Base-by-base conservation (phyloP, 2,329 filamentous ascomycete species). In the Penicillium digitatum region DNA sequence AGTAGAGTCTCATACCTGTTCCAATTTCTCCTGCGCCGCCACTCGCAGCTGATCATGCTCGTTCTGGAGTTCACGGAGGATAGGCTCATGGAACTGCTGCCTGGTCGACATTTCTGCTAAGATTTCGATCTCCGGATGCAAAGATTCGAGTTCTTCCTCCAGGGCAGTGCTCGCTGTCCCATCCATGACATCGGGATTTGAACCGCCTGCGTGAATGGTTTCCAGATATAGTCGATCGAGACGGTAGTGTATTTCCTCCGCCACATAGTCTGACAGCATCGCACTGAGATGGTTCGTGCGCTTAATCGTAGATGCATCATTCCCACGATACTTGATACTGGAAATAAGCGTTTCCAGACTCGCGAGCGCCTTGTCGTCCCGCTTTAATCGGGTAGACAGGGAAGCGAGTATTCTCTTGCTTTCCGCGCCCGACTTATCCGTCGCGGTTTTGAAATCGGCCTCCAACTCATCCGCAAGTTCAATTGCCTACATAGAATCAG, bases 21-120 rank as follows among this genome's bases (percentile, higher is more conserved):
- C 68, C 39, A 75, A 49, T 42, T 69, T 74, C 16, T 69, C 59
- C 44, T 72, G 66, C 10, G 69, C 69, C 14, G 60, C 61, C 42
- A 62, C 59, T 16, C 63, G 66, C 45, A 70, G 57, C 37, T 69
- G 62, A 26, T 62, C 63, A 43, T 71, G 71, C 22, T 63, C 62
- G 38, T 66, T 65, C 35, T 69, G 65, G 22, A 76, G 67, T 45
- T 70, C 70, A 2, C 64, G 66, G 24, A 72, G 57, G 46, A 76
- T 75, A 6, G 73, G 70, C 37, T 73, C 72, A 8, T 70, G 68
- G 60, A 75, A 76, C 51, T 73, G 68, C 43, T 78, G 74, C 56
- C 70, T 72, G 1, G 71, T 73, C 48, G 75, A 76, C 59, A 76
- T 71, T n/a, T 75, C 70, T 39, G 74, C 66, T 32, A 76, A 58